Percentiles rank a stretch among this genome's conserved stretches.
phyloP scores from a whole-genome alignment of 805 yeast genomes.

The Zygotorulaspora florentina region DNA sequence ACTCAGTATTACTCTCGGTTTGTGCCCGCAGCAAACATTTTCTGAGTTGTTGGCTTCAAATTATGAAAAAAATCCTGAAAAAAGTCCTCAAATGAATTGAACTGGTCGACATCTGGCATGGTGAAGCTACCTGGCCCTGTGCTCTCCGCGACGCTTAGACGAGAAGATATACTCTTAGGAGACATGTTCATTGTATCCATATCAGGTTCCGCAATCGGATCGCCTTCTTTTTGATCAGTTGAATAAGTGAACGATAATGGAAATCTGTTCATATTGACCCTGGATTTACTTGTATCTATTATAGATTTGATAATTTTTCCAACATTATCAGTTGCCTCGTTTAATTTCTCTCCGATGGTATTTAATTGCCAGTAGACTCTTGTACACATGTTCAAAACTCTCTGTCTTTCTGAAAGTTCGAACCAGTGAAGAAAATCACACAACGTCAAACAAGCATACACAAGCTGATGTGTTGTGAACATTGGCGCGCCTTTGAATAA shows the following conservation, averaged over 20 bases:
- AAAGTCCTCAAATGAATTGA: constrained; percentile 53
- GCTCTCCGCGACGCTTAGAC: constrained; percentile 11
- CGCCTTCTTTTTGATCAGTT: background rate
- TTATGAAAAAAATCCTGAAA: constrained; percentile 45
- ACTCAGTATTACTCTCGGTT: background rate
- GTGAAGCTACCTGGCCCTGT: constrained; percentile 14
- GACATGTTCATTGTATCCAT: constrained; percentile 6
- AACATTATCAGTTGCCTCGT: constrained; percentile 58
- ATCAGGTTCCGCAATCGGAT: constrained; percentile 11
- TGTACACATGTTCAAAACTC: constrained; percentile 45
- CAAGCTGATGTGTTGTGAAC: constrained; percentile 47
- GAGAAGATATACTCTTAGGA: constrained; percentile 12
- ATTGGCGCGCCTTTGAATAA: constrained; percentile 54
- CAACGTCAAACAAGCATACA: constrained; percentile 51
- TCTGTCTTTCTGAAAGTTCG: constrained; percentile 39
- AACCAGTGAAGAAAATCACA: constrained; percentile 45
- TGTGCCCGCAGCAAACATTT: constrained; percentile 22
- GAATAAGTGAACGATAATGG: constrained; percentile 2
- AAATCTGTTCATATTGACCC: constrained; percentile 16
- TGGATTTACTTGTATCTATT: constrained; percentile 42
- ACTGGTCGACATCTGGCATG: constrained; percentile 46
- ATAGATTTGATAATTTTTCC: constrained; percentile 51
- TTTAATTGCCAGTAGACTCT: constrained; percentile 56
- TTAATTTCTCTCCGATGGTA: constrained; percentile 51
- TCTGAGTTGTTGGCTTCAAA: constrained; percentile 34